Percentiles rank a stretch among this genome's conserved stretches.
These are phyloP conservation scores for Nematodospora valgi DNA, from an alignment of 805 yeast species.

Conservation along the genomic window DNA sequence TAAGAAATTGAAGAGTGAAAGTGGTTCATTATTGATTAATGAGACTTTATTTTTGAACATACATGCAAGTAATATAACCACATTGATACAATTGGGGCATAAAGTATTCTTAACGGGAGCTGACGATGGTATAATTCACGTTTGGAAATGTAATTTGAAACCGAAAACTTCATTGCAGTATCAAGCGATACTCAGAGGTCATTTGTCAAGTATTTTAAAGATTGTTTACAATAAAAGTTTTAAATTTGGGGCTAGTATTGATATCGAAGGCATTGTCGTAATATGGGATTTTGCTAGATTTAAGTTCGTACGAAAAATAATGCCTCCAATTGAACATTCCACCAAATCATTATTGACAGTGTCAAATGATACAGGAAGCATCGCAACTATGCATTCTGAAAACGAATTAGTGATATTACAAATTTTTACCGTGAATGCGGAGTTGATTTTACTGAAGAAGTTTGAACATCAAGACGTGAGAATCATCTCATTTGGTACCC, in stretches of 20 bases:
- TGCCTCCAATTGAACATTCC: constrained; percentile 13
- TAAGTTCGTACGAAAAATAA: constrained; percentile 44
- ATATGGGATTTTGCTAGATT: constrained; percentile 64
- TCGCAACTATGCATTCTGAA: constrained; percentile 34
- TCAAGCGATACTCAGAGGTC: constrained; percentile 55
- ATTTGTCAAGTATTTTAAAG: constrained; percentile 43
- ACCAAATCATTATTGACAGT: constrained; percentile 33
- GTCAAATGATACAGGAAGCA: constrained; percentile 53
- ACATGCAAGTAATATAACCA: constrained; percentile 36
- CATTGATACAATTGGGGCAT: constrained; percentile 40
- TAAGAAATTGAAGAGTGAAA: constrained; percentile 20
- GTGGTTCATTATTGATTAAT: constrained; percentile 40
- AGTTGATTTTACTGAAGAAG: constrained; percentile 24
- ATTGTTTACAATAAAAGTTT: constrained; percentile 50
- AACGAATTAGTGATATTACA: constrained; percentile 18
- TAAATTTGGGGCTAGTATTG: constrained; percentile 54
- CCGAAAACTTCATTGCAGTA: constrained; percentile 30
- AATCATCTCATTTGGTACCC: constrained; percentile 26
- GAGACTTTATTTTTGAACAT: constrained; percentile 41
- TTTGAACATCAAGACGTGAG: constrained; percentile 16
- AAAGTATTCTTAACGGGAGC: constrained; percentile 48
- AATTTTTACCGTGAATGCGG: constrained; percentile 56
- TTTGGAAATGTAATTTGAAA: constrained; percentile 47
- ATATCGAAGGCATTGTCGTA: constrained; percentile 49
- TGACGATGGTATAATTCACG: constrained; percentile 56